Percentiles rank a stretch among this genome's conserved stretches.
These are phyloP conservation scores for Monosporascus cannonballus DNA, from an alignment of 2,329 filamentous ascomycete genomes.

Conservation along the genomic window DNA sequence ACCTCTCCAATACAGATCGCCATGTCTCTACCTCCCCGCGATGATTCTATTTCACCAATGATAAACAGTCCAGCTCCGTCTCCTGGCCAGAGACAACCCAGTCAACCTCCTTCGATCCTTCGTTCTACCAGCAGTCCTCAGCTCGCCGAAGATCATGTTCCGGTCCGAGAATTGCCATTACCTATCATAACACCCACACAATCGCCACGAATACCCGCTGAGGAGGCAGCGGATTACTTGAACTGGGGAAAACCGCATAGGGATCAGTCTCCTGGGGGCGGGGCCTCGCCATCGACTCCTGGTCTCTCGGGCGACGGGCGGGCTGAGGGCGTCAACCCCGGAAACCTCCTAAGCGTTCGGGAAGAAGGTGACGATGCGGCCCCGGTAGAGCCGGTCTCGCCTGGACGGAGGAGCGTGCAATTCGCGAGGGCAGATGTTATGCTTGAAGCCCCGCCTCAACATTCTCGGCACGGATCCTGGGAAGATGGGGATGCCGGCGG, in stretches of 20 bases:
- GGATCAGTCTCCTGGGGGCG: slow-evolving; percentile 18
- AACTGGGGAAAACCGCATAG: slow-evolving; percentile 30
- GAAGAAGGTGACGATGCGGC: slow-evolving; percentile 12
- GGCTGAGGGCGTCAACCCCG: neutral
- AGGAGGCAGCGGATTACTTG: slow-evolving; percentile 30
- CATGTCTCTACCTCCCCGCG: slow-evolving; percentile 19
- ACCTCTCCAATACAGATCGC: neutral
- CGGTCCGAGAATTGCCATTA: slow-evolving; percentile 11
- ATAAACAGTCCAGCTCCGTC: slow-evolving; percentile 23
- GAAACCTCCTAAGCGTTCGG: slow-evolving; percentile 1
- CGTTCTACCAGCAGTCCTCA: slow-evolving; percentile 19
- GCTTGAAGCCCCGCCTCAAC: slow-evolving; percentile 41
- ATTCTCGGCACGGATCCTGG: slow-evolving; percentile 59
- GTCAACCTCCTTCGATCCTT: slow-evolving; percentile 15
- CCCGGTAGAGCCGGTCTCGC: slow-evolving; percentile 26
- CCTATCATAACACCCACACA: slow-evolving; percentile 17
- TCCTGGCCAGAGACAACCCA: slow-evolving; percentile 13
- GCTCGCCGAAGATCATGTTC: slow-evolving; percentile 13
- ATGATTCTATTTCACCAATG: slow-evolving; percentile 30
- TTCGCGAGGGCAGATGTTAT: slow-evolving; percentile 56
- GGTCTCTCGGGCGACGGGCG: slow-evolving; percentile 11
- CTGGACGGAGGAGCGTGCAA: slow-evolving; percentile 64
- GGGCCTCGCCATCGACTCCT: slow-evolving; percentile 11
- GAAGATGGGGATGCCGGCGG: slow-evolving; percentile 56
- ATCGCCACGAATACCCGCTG: slow-evolving; percentile 8